A percentile compares a stretch with the other conserved stretches of the same genome.
These are phyloP conservation scores for Neospora caninum DNA, from an alignment of 169 alveolate species.

Conservation along the genomic window DNA sequence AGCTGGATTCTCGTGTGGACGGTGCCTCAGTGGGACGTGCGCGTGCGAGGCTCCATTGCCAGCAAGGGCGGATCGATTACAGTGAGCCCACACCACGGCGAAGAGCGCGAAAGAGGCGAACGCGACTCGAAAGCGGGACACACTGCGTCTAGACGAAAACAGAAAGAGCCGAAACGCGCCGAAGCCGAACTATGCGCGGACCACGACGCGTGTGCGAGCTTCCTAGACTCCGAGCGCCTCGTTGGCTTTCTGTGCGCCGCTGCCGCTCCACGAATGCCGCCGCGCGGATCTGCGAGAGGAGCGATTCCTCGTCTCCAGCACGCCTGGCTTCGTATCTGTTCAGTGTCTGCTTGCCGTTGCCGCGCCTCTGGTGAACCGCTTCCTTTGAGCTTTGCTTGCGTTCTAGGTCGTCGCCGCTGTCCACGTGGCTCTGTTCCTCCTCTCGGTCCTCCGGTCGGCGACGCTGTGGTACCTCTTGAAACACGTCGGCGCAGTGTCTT, in stretches of 20 bases:
- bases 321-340: too few species aligned
- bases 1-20: constrained; percentile 77
- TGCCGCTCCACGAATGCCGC: background rate
- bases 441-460: constrained; percentile 70
- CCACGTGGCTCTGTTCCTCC: constrained; percentile 59
- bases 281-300: too few species aligned
- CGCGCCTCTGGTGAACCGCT: background rate
- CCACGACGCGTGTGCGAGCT: too few species aligned
- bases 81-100: background rate
- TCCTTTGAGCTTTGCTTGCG: background rate
- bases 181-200: too few species aligned
- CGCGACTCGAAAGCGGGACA: too few species aligned
- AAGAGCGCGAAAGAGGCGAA: too few species aligned
- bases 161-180: too few species aligned
- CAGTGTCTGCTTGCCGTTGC: too few species aligned
- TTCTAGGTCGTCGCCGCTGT: constrained; percentile 54
- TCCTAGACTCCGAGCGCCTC: background rate
- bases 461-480: constrained; percentile 76
- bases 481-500: constrained; percentile 75
- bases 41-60: constrained; percentile 55
- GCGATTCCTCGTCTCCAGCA: too few species aligned
- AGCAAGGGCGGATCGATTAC: constrained; percentile 66
- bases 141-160: too few species aligned
- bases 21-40: constrained; percentile 73
- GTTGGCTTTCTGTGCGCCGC: background rate